Conservation (phyloP, 2,329 filamentous ascomycete species). For the Parafenestella ontariensis region DNA sequence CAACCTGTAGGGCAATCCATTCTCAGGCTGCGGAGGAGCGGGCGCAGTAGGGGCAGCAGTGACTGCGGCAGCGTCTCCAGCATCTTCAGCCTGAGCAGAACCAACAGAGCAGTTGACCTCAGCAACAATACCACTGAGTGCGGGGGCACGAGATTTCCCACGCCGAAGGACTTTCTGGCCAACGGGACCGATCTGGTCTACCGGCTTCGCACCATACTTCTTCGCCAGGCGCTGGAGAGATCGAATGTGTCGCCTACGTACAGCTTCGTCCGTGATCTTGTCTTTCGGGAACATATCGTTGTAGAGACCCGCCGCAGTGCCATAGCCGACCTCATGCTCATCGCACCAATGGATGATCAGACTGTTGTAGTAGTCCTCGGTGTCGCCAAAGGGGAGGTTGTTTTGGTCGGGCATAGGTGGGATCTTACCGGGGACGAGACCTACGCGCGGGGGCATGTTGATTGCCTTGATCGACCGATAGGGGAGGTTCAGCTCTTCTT, state of each 20-base stretch:
- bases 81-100: neutral
- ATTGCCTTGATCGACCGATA: conserved; percentile 23
- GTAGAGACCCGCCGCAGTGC: conserved; percentile 8
- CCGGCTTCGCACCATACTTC: conserved; percentile 15
- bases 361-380: conserved; percentile 15
- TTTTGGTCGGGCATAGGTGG: conserved; percentile 8
- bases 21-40: neutral
- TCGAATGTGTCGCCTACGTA: conserved; percentile 18
- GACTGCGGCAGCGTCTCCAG: neutral
- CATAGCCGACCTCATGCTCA: conserved; percentile 15
- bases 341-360: conserved; percentile 23
- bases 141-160: conserved; percentile 9
- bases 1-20: neutral
- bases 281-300: conserved; percentile 12
- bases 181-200: conserved; percentile 5
- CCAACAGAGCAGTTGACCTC: neutral
- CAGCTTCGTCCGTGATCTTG: conserved; percentile 13
- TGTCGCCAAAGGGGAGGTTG: conserved; percentile 13
- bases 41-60: neutral
- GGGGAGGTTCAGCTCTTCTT: conserved; percentile 1
- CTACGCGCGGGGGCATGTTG: conserved; percentile 16
- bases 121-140: neutral
- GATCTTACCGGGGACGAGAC: neutral
- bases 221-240: conserved; percentile 9
- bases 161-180: conserved; percentile 11